phyloP scores from a whole-genome alignment of 371 early-diverging fungal species.

The Caulochytrium protostelioides region DNA sequence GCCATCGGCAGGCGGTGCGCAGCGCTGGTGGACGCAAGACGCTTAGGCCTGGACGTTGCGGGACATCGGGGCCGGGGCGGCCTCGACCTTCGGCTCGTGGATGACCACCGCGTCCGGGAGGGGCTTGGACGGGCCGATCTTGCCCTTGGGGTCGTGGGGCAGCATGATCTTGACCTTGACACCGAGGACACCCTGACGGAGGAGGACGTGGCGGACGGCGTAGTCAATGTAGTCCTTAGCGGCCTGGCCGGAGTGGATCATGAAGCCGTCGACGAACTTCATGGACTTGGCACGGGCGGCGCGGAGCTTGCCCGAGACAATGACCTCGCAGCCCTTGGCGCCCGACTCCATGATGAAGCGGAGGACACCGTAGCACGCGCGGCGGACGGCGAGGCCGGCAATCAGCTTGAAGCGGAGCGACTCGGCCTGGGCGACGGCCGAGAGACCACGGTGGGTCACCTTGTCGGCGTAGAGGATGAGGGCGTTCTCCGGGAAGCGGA shows the following conservation, averaged over 20 bases:
- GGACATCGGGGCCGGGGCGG: too few species aligned
- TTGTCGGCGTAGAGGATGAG: constrained; percentile 97
- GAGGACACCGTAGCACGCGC: constrained; percentile 96
- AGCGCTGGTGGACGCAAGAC: neutral
- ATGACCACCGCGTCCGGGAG: constrained; percentile 96
- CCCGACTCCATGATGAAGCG: constrained; percentile 98
- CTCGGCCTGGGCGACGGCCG: constrained; percentile 98
- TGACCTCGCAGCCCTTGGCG: constrained; percentile 99
- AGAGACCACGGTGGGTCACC: constrained; percentile 95
- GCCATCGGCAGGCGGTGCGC: neutral
- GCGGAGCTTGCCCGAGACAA: constrained; percentile 99
- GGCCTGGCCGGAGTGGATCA: constrained; percentile 99
- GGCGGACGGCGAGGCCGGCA: constrained; percentile 89
- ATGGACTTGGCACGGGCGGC: constrained; percentile 99
- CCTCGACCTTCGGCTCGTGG: constrained; percentile 32
- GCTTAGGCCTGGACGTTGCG: too few species aligned
- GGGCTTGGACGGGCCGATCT: constrained; percentile 84
- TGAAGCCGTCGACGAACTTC: constrained; percentile 99
- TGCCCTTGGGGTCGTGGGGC: constrained; percentile 90
- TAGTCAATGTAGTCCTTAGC: constrained; percentile 91
- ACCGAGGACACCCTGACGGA: constrained; percentile 99
- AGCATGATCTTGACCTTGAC: constrained; percentile 99
- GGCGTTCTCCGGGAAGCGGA: constrained; percentile 92
- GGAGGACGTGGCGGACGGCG: constrained; percentile 93
- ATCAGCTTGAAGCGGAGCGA: constrained; percentile 94